Base-by-base conservation (phyloP, 805 yeast species). In the Maudiozyma turicensis region DNA sequence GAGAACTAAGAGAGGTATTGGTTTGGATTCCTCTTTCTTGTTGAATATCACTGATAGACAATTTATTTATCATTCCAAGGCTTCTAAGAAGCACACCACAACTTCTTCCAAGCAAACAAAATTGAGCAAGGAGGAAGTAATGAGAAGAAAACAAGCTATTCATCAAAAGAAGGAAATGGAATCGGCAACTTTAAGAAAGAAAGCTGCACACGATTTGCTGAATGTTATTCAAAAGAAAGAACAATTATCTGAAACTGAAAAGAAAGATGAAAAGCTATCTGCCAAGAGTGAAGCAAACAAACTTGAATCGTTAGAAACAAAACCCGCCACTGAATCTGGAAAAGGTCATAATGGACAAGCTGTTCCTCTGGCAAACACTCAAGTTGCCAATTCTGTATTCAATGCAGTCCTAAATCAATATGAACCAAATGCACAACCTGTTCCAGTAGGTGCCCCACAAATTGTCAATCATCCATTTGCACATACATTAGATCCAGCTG, bases 21-120 rank as follows among this genome's bases (percentile, higher is more conserved):
- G 84, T 28, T 78, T 93, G 48, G 95, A 86, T 54, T 81, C 95
- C 0, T 80, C 91, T 0, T 74, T 86, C 48, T 81, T 93, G 35
- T 74, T 93, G 67, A 93, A 93, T 63, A 61, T 91, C 45, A 74
- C 91, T 5, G 69, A 78, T 58, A 77, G 77, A 53, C 96, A 91
- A 64, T 78, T 86, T 58, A 79, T 86, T 39, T 86, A 76, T 64
- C 90, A 85, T 57, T 78, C 89, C 3, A 78, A 78, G 58, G 84
- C 86, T 9, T 79, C 89, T 6, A 61, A 61, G 51, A 55, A 59
- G 38, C 50, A 48, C 20, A 28, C 42, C 1, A 13, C 48, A 35
- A 11, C 44, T 8, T 8, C 28, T 10, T 9, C 28, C n/a, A n/a
- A 31, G n/a, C 28, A 14, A 8, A 6, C 28, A 3, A 42, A 42